Evolutionary conservation across 2,329 filamentous ascomycete species (phyloP), one percentile per base, ranked within the genome.

Genomic region (Gnomoniopsis smithogilvyi): DNA sequence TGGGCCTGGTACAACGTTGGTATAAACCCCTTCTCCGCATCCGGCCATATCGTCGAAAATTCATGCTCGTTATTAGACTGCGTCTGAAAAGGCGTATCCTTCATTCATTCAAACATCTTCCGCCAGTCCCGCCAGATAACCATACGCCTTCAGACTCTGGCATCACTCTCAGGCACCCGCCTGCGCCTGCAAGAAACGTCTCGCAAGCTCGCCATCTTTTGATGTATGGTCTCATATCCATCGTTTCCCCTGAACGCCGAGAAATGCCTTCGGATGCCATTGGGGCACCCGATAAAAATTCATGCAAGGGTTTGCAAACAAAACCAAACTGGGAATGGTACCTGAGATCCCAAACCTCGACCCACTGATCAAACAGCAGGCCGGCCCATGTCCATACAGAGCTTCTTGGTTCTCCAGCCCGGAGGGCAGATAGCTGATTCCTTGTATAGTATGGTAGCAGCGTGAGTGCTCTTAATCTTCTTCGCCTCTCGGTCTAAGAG

Each of bases 401-500:
- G 15, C 41, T 19, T 45, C 34, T 47, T 41, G 30, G 56, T 51
- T 51, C n/a, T 58, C 38, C 33, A 36, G 30, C 15, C 54, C 51
- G 36, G 41, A 51, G 38, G n/a, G 21, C 38, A 33, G 43, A 21
- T 41, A 36, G 24, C 33, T 4, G 21, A n/a, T 51, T n/a, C 21
- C 34, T 38, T n/a, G n/a, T 41, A 17, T 45, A 30, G 33, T 58
- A 36, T 38, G 36, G 21, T 6, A n/a, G 19, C 24, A 38, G 30
- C 14, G n/a, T 30, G 38, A 34, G 12, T 22, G 22, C 49, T 59
- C 58, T 53, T n/a, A 48, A 54, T 59, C 56, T 46, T 61, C 33
- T n/a, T 17, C 50, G 15, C n/a, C 59, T 52, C 59, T 61, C 59
- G 47, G 59, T 24, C 22, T 21, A 59, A 59, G 56, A 56, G 59